Percentiles rank a stretch among this genome's conserved stretches.
These are phyloP conservation scores for Didymella glomerata DNA, from an alignment of 2,329 filamentous ascomycete species.

Conservation along the genomic window DNA sequence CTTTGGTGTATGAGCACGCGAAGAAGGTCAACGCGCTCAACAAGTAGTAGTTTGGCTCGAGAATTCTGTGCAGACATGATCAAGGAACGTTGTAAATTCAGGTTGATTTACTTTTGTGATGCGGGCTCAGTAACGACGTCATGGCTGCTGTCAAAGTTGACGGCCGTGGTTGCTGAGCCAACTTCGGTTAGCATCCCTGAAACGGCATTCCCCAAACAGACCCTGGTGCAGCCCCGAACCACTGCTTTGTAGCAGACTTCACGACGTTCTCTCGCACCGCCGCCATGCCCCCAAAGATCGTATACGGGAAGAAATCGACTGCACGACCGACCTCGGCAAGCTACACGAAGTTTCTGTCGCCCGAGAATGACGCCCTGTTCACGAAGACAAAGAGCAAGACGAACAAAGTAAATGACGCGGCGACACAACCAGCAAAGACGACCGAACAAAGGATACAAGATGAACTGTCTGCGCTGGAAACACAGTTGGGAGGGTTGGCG, in stretches of 20 bases:
- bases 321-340: constrained; percentile 12
- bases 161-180: constrained; percentile 17
- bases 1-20: constrained; percentile 35
- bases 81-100: too few relatives aligned
- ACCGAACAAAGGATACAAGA: constrained; percentile 13
- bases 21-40: constrained; percentile 35
- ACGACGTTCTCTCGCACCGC: constrained; percentile 13
- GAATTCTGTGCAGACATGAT: neutral
- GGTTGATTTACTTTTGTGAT: neutral
- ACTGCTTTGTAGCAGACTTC: constrained; percentile 5
- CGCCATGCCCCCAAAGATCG: constrained; percentile 36
- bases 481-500: constrained; percentile 12
- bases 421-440: constrained; percentile 4
- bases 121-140: constrained; percentile 12
- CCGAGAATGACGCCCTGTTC: constrained; percentile 34
- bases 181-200: constrained; percentile 21
- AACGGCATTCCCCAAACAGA: constrained; percentile 22
- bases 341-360: constrained; percentile 40
- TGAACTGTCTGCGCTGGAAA: constrained; percentile 14
- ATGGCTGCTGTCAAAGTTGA: neutral
- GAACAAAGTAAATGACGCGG: constrained; percentile 4
- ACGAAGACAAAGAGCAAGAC: constrained; percentile 10
- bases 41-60: neutral
- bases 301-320: constrained; percentile 33
- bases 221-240: constrained; percentile 14